phyloP scores from a whole-genome alignment of 139 green algal genomes.

The Eudorina sp. region DNA sequence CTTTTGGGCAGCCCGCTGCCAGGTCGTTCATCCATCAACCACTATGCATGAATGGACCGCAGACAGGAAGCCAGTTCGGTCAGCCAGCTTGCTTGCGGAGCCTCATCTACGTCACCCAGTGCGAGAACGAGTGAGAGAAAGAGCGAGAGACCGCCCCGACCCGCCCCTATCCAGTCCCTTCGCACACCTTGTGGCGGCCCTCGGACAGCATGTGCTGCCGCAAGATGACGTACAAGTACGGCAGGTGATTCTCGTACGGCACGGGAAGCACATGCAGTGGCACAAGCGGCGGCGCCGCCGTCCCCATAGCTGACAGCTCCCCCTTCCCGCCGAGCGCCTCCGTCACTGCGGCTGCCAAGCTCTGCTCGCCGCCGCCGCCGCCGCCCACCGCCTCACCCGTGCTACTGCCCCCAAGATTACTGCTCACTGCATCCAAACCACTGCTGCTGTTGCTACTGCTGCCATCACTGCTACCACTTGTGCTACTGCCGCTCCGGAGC shows the following conservation, averaged over 20 bases:
- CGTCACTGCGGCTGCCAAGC: not conserved
- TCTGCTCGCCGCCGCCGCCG: not conserved
- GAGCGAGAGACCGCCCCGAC: not conserved
- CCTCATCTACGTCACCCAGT: too few relatives aligned
- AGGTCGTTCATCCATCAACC: not conserved
- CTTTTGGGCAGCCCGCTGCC: too few relatives aligned
- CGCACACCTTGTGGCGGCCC: slow-evolving; percentile 25
- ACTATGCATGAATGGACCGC: not conserved
- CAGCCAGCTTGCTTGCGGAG: not conserved
- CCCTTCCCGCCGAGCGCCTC: not conserved
- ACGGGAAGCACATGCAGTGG: slow-evolving; percentile 10
- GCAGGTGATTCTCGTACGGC: slow-evolving; percentile 29
- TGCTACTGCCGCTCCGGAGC: not conserved
- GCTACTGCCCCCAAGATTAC: too few relatives aligned
- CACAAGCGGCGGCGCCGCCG: not conserved
- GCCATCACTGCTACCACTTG: not conserved
- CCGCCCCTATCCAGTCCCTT: too few relatives aligned
- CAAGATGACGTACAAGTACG: slow-evolving; percentile 36
- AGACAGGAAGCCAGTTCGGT: not conserved
- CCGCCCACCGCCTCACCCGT: not conserved
- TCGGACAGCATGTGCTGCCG: slow-evolving; percentile 37
- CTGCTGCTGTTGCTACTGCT: too few relatives aligned
- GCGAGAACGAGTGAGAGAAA: not conserved
- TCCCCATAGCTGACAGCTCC: not conserved
- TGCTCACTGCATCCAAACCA: too few relatives aligned